Percentiles rank a stretch among this genome's conserved stretches.
Evolutionary conservation across 371 early-diverging fungal genomes (phyloP).

Genomic region (Rhizopus sp.): DNA sequence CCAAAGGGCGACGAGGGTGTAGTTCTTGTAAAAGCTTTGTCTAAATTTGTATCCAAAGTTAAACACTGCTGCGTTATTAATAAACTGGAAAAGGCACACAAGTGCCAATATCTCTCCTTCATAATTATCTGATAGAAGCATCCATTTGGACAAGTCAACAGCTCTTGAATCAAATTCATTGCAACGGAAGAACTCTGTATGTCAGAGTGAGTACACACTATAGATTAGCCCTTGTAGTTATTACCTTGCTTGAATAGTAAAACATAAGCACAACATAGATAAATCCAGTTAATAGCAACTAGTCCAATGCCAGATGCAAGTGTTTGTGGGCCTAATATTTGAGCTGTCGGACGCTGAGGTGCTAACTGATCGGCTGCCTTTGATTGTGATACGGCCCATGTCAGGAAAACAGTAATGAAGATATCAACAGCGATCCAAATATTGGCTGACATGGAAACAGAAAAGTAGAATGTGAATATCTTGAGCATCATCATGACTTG

Average conservation of each 20-base stretch:
- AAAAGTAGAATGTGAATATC: slow-evolving; percentile 63
- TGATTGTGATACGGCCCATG: slow-evolving; percentile 68
- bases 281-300: slow-evolving; percentile 67
- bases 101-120: slow-evolving; percentile 61
- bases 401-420: slow-evolving; percentile 62
- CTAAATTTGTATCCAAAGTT: slow-evolving; percentile 70
- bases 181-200: slow-evolving; percentile 63
- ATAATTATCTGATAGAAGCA: slow-evolving; percentile 75
- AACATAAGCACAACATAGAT: slow-evolving; percentile 46
- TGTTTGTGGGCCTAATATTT: slow-evolving; percentile 70
- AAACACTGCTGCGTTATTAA: slow-evolving; percentile 62
- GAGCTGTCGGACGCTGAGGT: slow-evolving; percentile 67
- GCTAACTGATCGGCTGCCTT: slow-evolving; percentile 59
- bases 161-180: slow-evolving; percentile 65
- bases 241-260: slow-evolving; percentile 57
- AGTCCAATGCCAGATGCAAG: slow-evolving; percentile 64
- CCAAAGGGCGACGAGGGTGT: slow-evolving; percentile 57
- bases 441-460: slow-evolving; percentile 54
- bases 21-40: slow-evolving; percentile 59
- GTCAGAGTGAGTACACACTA: not conserved
- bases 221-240: not conserved
- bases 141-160: slow-evolving; percentile 71
- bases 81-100: slow-evolving; percentile 60
- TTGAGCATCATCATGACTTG: slow-evolving; percentile 74
- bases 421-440: slow-evolving; percentile 77